These are phyloP conservation scores for Neofusicoccum laricinum DNA, from an alignment of 2,329 filamentous ascomycete species.

Conservation along the genomic window DNA sequence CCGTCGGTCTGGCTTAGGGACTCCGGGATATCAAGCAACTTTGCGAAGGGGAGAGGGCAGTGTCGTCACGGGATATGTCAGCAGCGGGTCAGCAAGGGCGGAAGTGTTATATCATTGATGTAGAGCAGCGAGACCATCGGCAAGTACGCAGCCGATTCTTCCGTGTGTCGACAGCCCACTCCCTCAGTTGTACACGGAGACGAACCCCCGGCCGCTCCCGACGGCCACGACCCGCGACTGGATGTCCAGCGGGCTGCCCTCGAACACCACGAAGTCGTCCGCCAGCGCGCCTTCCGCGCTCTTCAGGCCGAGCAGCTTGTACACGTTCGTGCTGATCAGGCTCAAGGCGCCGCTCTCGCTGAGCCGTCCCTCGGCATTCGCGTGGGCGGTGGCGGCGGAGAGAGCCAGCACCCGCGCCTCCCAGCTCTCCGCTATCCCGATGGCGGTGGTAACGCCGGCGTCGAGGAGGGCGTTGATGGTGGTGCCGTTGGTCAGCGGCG, in stretches of 20 bases:
- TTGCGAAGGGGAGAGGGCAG: too few relatives aligned
- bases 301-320: constrained; percentile 55
- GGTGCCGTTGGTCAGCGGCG: constrained; percentile 65
- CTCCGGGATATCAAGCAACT: not conserved
- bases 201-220: not conserved
- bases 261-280: constrained; percentile 59
- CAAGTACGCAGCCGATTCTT: too few relatives aligned
- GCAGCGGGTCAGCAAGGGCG: constrained; percentile 19
- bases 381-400: constrained; percentile 58
- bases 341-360: constrained; percentile 55
- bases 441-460: constrained; percentile 57
- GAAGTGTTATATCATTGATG: constrained; percentile 18
- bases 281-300: too few relatives aligned
- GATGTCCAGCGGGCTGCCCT: constrained; percentile 62
- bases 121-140: not conserved
- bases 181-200: not conserved
- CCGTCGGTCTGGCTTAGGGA: too few relatives aligned
- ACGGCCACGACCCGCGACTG: constrained; percentile 48
- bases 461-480: constrained; percentile 56
- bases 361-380: constrained; percentile 56
- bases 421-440: constrained; percentile 63
- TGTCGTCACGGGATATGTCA: too few relatives aligned
- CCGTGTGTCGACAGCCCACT: not conserved
- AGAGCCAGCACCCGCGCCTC: constrained; percentile 58
- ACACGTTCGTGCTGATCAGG: constrained; percentile 57